Evolutionary conservation across 768 basidiomycete genomes (phyloP).

Genomic region (Boletus vermiculosoides): DNA sequence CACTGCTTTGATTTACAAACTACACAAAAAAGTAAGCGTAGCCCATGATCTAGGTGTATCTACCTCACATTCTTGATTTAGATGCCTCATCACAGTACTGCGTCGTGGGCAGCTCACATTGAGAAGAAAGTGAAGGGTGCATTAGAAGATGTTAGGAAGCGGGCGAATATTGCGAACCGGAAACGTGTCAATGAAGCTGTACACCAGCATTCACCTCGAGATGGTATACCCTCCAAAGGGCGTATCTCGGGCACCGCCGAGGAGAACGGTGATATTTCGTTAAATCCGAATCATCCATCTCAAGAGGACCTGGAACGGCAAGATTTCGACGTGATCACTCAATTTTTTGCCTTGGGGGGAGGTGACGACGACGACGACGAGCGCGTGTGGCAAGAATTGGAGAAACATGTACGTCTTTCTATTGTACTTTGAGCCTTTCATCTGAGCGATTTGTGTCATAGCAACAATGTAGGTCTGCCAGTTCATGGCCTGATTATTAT

Average conservation of each 20-base stretch:
- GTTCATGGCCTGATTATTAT: slow-evolving; percentile 54
- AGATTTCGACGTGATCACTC: slow-evolving; percentile 52
- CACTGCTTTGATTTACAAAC: slow-evolving; percentile 35
- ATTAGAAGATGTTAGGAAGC: slow-evolving; percentile 49
- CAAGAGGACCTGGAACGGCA: slow-evolving; percentile 25
- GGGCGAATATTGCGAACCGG: slow-evolving; percentile 48
- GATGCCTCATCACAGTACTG: slow-evolving; percentile 58
- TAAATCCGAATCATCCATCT: background rate
- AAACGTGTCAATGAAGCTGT: slow-evolving; percentile 31
- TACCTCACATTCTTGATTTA: slow-evolving; percentile 25
- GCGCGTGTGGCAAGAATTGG: slow-evolving; percentile 52
- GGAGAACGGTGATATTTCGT: background rate
- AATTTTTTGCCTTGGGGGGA: slow-evolving; percentile 54
- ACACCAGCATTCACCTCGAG: background rate
- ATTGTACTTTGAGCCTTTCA: background rate
- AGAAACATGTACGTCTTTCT: slow-evolving; percentile 40
- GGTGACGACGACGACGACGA: slow-evolving; percentile 47
- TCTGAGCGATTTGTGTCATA: slow-evolving; percentile 19
- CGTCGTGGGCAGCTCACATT: slow-evolving; percentile 52
- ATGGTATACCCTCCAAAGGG: slow-evolving; percentile 2
- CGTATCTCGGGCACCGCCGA: background rate
- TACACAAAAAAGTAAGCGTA: slow-evolving; percentile 46
- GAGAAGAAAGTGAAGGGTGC: slow-evolving; percentile 31
- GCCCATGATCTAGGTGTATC: background rate
- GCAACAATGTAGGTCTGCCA: slow-evolving; percentile 41